Conservation (phyloP, 345 rosid genomes). For the Conringia planisiliqua region DNA sequence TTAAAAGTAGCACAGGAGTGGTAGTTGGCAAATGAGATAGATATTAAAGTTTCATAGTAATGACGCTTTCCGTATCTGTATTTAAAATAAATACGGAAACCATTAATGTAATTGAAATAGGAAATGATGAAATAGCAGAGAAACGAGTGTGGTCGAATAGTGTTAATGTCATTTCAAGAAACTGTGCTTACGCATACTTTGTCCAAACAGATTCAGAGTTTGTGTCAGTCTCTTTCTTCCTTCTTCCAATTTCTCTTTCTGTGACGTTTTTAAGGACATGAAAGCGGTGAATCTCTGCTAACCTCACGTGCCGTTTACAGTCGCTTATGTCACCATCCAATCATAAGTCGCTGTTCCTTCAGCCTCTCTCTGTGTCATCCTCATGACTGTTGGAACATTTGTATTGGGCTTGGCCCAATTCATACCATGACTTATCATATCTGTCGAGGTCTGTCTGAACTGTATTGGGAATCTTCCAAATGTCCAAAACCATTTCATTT, state of each 20-base stretch:
- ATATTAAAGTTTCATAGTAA: conserved; percentile 20
- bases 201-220: conserved; percentile 28
- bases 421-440: neutral
- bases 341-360: conserved; percentile 28
- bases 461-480: neutral
- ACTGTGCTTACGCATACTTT: conserved; percentile 24
- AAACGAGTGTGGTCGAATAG: conserved; percentile 20
- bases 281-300: conserved; percentile 28
- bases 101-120: neutral
- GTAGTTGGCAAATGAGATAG: conserved; percentile 26
- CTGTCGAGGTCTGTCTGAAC: neutral
- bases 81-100: neutral
- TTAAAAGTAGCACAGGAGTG: conserved; percentile 15
- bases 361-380: neutral
- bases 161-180: conserved; percentile 31
- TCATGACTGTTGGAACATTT: neutral
- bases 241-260: conserved; percentile 11
- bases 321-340: conserved; percentile 35
- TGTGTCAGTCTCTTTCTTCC: conserved; percentile 24
- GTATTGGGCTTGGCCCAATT: conserved; percentile 15
- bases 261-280: conserved; percentile 28
- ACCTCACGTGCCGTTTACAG: conserved; percentile 31
- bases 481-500: neutral
- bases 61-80: conserved; percentile 13
- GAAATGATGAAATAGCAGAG: neutral